phyloP scores from a whole-genome alignment of 116 monocot species.

The Zostera marina region DNA sequence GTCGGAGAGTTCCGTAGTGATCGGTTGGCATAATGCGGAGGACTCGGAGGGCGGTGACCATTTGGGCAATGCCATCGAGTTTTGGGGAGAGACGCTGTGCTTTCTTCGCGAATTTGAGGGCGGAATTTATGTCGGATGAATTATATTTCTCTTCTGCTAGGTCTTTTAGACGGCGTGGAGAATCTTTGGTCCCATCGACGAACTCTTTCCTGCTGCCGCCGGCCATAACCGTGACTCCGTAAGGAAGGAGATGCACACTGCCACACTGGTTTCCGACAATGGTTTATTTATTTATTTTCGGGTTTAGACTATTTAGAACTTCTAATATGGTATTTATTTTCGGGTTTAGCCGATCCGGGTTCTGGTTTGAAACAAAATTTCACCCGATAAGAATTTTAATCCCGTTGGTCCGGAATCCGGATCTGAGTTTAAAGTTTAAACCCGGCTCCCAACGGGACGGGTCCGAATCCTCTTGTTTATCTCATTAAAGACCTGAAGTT shows the following conservation, averaged over 20 bases:
- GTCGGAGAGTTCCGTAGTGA: constrained; percentile 45
- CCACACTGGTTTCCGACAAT: too few species aligned
- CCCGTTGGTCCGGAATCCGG: too few species aligned
- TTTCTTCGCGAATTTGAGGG: constrained; percentile 60
- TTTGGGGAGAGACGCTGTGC: constrained; percentile 35
- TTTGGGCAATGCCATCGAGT: constrained; percentile 20
- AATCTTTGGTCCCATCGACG: constrained; percentile 6
- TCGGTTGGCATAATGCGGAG: constrained; percentile 41
- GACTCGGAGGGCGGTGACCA: constrained; percentile 42
- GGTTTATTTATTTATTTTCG: too few species aligned
- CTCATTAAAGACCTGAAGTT: too few species aligned
- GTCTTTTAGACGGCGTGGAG: constrained; percentile 26
- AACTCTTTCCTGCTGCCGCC: background rate
- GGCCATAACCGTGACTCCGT: background rate
- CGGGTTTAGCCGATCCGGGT: too few species aligned
- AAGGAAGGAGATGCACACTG: background rate
- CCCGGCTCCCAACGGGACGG: too few species aligned
- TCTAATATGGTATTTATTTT: too few species aligned
- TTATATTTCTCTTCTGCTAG: constrained; percentile 35
- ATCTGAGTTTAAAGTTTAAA: too few species aligned
- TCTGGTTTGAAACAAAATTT: too few species aligned
- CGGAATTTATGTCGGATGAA: constrained; percentile 25
- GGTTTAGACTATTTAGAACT: too few species aligned
- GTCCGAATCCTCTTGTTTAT: too few species aligned
- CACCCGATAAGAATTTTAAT: too few species aligned